phyloP scores from a whole-genome alignment of 495 filamentous ascomycete genomes.

The Aspergillus taichungensis region DNA sequence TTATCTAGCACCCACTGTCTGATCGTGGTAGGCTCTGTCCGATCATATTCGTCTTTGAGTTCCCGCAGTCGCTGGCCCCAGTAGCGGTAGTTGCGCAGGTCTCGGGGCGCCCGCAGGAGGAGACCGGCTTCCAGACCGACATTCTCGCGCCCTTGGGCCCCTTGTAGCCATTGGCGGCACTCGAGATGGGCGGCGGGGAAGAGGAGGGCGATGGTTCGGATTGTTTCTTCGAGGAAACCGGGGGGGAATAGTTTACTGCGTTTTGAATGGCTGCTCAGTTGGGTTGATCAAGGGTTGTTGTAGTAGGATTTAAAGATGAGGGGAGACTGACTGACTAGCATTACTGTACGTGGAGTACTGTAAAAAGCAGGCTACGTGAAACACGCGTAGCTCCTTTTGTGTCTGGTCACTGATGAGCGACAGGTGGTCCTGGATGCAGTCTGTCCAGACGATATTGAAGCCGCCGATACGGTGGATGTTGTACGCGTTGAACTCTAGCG shows the following conservation, averaged over 20 bases:
- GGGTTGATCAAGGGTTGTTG: background rate
- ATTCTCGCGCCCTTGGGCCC: constrained; percentile 2
- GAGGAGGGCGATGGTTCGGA: constrained; percentile 14
- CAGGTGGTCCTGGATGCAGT: constrained; percentile 6
- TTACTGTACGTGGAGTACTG: constrained; percentile 1
- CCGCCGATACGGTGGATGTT: constrained; percentile 6
- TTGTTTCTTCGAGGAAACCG: constrained; percentile 15
- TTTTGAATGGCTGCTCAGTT: background rate
- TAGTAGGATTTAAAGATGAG: too few relatives aligned
- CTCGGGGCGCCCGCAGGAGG: background rate
- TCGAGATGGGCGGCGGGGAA: constrained; percentile 10
- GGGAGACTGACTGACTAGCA: too few relatives aligned
- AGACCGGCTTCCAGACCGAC: constrained; percentile 8
- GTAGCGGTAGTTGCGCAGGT: constrained; percentile 9
- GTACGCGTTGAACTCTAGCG: constrained; percentile 4
- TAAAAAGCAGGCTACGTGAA: constrained; percentile 5
- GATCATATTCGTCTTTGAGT: constrained; percentile 11
- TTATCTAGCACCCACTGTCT: constrained; percentile 16
- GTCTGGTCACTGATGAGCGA: background rate
- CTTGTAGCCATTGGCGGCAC: constrained; percentile 9
- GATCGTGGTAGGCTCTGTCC: constrained; percentile 11
- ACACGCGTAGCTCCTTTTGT: constrained; percentile 4
- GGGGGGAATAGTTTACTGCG: constrained; percentile 9
- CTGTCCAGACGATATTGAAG: constrained; percentile 9
- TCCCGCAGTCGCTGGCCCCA: constrained; percentile 10